phyloP scores from a whole-genome alignment of 2,329 filamentous ascomycete species.

The Domatiomyces globalis region DNA sequence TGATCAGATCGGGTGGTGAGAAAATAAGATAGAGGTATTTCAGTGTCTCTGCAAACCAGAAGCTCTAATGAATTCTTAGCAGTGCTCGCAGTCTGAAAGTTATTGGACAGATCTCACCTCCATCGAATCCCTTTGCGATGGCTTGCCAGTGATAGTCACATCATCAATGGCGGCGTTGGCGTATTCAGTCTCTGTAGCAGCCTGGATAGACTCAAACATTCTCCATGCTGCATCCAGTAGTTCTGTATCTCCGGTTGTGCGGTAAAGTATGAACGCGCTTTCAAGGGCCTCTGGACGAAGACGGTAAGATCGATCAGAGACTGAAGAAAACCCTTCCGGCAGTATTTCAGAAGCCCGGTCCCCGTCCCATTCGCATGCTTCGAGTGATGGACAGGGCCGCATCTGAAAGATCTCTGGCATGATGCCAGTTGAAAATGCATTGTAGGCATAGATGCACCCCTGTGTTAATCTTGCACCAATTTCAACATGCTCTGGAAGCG shows the following conservation, averaged over 20 bases:
- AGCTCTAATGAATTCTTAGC: too few species aligned
- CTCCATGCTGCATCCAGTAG: constrained; percentile 75
- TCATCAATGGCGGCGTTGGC: constrained; percentile 59
- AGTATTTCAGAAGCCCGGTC: constrained; percentile 1
- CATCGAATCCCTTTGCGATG: too few species aligned
- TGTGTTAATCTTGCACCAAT: constrained; percentile 38
- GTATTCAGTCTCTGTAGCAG: constrained; percentile 48
- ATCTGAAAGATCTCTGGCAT: constrained; percentile 39
- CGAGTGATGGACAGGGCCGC: constrained; percentile 27
- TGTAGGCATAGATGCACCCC: constrained; percentile 43
- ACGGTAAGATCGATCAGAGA: constrained; percentile 10
- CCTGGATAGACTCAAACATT: constrained; percentile 64
- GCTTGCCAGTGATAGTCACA: too few species aligned
- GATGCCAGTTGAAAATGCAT: constrained; percentile 35
- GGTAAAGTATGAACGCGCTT: constrained; percentile 78
- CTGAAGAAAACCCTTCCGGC: constrained; percentile 12
- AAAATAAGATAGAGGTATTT: constrained; percentile 21
- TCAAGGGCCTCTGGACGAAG: constrained; percentile 71
- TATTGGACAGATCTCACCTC: too few species aligned
- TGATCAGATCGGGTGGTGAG: constrained; percentile 14
- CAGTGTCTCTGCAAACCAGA: constrained; percentile 20
- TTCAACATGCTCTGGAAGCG: constrained; percentile 34
- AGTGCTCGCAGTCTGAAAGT: too few species aligned
- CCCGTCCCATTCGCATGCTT: constrained; percentile 24
- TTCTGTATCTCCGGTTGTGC: constrained; percentile 61